These are phyloP conservation scores for Pseudocercospora pini-densiflorae DNA, from an alignment of 2,329 filamentous ascomycete species.

Conservation along the genomic window DNA sequence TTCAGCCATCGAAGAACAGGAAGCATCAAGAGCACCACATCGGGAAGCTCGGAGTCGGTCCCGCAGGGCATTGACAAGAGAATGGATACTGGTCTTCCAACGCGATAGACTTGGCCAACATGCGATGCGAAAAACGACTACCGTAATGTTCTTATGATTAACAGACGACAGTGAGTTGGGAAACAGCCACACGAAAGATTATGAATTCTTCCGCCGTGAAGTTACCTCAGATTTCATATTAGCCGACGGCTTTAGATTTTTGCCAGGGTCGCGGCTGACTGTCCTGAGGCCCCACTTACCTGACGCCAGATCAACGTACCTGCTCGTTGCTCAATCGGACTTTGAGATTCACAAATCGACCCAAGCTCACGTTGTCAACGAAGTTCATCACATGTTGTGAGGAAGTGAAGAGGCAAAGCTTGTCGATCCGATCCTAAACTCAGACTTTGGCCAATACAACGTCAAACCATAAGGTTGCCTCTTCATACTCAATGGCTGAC, in stretches of 20 bases:
- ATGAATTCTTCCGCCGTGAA: constrained; percentile 1
- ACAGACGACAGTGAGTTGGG: constrained; percentile 4
- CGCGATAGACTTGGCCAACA: not conserved
- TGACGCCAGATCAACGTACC: not conserved
- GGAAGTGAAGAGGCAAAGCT: not conserved
- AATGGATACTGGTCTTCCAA: not conserved
- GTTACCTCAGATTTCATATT: not conserved
- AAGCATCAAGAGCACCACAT: constrained; percentile 26
- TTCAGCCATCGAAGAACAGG: constrained; percentile 15
- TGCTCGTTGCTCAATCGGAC: not conserved
- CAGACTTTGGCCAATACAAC: not conserved
- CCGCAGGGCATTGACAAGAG: not conserved
- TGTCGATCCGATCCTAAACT: not conserved
- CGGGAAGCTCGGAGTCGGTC: constrained; percentile 5
- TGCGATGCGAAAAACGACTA: not conserved
- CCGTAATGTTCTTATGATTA: not conserved
- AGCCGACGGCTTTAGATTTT: constrained; percentile 2
- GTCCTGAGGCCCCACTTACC: not conserved
- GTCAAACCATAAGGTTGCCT: not conserved
- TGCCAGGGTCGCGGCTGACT: constrained; percentile 1
- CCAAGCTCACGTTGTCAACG: not conserved
- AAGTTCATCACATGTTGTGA: not conserved
- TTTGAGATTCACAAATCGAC: not conserved
- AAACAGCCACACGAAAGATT: not conserved
- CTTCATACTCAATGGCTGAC: constrained; percentile 11